Evolutionary conservation across 371 early-diverging fungal genomes (phyloP).

Genomic region (Mucor plumbeus): DNA sequence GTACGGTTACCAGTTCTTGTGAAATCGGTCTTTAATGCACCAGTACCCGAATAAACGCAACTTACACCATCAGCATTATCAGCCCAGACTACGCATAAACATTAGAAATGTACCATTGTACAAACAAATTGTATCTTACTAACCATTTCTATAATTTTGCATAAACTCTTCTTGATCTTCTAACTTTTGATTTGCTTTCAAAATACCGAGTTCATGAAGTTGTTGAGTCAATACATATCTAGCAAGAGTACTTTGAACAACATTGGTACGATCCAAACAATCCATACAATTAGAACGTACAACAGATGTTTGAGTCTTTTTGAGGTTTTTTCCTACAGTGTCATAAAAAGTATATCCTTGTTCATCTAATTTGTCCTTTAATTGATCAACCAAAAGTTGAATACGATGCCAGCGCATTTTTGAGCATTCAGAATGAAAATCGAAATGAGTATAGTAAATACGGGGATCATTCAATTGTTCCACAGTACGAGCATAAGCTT

Average conservation of each 20-base stretch:
- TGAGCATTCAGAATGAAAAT: conserved; percentile 95
- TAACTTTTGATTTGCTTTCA: conserved; percentile 64
- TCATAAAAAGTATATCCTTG: conserved; percentile 57
- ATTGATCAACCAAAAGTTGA: conserved; percentile 72
- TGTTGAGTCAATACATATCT: conserved; percentile 69
- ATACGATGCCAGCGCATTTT: conserved; percentile 90
- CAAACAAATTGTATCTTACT: not conserved
- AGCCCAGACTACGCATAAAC: conserved; percentile 81
- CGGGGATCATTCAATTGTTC: conserved; percentile 65
- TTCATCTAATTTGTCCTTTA: conserved; percentile 66
- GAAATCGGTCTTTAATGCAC: conserved; percentile 96
- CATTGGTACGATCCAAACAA: conserved; percentile 99
- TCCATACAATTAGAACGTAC: conserved; percentile 99
- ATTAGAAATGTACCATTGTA: not conserved
- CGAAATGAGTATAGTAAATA: conserved; percentile 87
- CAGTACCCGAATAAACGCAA: conserved; percentile 96
- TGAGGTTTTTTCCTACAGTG: not conserved
- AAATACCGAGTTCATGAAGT: conserved; percentile 64
- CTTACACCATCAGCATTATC: conserved; percentile 98
- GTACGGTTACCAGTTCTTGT: conserved; percentile 92
- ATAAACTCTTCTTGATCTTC: conserved; percentile 54
- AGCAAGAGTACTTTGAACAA: conserved; percentile 92
- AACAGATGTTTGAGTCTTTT: conserved; percentile 77
- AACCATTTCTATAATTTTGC: conserved; percentile 42
- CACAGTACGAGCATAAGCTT: conserved; percentile 75